Conservation (phyloP, 805 yeast species). For the Wickerhamomyces hampshirensis region DNA sequence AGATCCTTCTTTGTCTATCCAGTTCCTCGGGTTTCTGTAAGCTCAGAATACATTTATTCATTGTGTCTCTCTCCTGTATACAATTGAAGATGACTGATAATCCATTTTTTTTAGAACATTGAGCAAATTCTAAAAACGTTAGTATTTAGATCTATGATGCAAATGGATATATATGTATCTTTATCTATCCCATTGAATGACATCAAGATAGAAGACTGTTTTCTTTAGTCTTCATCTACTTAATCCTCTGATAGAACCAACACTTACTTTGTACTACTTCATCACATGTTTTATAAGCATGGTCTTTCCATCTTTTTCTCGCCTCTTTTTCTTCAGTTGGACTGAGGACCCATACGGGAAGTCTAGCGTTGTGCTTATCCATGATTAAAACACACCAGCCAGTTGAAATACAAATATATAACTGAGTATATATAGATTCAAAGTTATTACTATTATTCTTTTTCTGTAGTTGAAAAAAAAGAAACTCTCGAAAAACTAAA, state of each 20-base stretch:
- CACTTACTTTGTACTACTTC: slow-evolving; percentile 64
- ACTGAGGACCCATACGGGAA: slow-evolving; percentile 73
- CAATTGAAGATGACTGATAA: slow-evolving; percentile 66
- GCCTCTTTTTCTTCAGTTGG: slow-evolving; percentile 75
- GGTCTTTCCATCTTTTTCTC: slow-evolving; percentile 63
- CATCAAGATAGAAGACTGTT: background rate
- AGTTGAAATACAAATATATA: background rate
- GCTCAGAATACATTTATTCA: slow-evolving; percentile 58
- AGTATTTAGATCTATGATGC: background rate
- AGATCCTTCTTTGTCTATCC: slow-evolving; percentile 63
- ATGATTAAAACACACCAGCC: slow-evolving; percentile 3
- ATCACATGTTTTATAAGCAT: slow-evolving; percentile 63
- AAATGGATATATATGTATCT: slow-evolving; percentile 1
- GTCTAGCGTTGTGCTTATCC: slow-evolving; percentile 28
- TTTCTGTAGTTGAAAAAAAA: too few species aligned
- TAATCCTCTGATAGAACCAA: too few species aligned
- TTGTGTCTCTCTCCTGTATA: slow-evolving; percentile 47
- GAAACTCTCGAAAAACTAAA: too few species aligned
- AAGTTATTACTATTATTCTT: too few species aligned
- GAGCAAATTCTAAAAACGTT: slow-evolving; percentile 48
- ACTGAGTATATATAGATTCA: background rate
- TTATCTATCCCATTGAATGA: background rate
- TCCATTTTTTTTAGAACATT: slow-evolving; percentile 61
- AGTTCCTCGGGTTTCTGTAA: slow-evolving; percentile 60
- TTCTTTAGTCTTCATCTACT: too few species aligned